Percentiles rank a stretch among this genome's conserved stretches.
Evolutionary conservation across 805 yeast genomes (phyloP).

Genomic region (Wickerhamiella sergipiensis): DNA sequence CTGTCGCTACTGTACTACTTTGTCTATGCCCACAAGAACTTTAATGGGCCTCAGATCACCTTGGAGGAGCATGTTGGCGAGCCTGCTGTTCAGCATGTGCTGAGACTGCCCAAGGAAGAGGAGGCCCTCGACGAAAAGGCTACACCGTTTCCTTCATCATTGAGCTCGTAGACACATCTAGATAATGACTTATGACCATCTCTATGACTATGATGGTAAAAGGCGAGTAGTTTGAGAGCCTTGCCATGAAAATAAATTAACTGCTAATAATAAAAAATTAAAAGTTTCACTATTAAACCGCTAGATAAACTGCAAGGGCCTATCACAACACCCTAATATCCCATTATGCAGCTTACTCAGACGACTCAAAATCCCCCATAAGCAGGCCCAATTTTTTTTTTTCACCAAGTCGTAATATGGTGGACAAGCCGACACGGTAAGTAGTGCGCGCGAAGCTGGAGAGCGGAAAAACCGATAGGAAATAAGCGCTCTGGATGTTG

Average conservation of each 20-base stretch:
- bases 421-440: constrained; percentile 1
- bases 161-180: background rate
- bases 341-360: background rate
- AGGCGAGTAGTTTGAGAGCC: no score
- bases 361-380: background rate
- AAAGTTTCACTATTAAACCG: no score
- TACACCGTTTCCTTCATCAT: background rate
- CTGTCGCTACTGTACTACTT: constrained; percentile 38
- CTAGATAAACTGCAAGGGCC: no score
- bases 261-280: no score
- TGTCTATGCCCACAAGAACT: constrained; percentile 36
- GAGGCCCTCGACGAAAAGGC: background rate
- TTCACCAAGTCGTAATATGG: background rate
- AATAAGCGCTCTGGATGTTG: background rate
- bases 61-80: background rate
- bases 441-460: background rate
- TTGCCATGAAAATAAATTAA: no score
- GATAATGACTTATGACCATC: no score
- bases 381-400: background rate
- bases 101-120: constrained; percentile 1
- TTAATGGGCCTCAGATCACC: constrained; percentile 35
- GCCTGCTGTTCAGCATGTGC: background rate
- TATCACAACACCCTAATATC: background rate
- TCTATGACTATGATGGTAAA: no score
- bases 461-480: background rate